Evolutionary conservation across 2,329 filamentous ascomycete species (phyloP).

Genomic region (Colletotrichum sp.): DNA sequence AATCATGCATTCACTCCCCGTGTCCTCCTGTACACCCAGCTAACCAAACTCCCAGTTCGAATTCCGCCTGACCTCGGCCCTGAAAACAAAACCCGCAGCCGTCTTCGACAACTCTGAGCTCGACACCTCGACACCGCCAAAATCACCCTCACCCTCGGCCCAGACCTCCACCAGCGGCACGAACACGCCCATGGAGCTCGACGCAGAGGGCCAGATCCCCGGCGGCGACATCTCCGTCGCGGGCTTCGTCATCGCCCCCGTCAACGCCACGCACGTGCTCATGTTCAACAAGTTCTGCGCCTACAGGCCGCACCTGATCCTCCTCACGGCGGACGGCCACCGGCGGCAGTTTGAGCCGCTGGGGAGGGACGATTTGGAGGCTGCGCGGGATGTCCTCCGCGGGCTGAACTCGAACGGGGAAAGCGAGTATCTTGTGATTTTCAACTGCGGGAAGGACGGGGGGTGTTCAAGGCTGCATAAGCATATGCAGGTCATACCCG

Average conservation of each 20-base stretch:
- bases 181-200: neutral
- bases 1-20: neutral
- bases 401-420: neutral
- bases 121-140: neutral
- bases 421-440: conserved; percentile 42
- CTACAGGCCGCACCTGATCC: conserved; percentile 49
- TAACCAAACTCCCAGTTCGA: neutral
- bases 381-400: conserved; percentile 22
- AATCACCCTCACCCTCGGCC: neutral
- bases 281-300: conserved; percentile 53
- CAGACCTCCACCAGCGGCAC: neutral
- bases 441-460: conserved; percentile 47
- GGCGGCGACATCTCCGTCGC: conserved; percentile 46
- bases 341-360: conserved; percentile 49
- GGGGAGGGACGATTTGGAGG: conserved; percentile 40
- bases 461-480: conserved; percentile 54
- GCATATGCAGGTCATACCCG: conserved; percentile 49
- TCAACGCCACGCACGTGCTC: conserved; percentile 47
- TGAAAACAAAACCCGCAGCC: conserved; percentile 9
- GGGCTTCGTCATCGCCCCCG: conserved; percentile 41
- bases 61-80: conserved; percentile 10
- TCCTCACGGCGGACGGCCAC: conserved; percentile 50
- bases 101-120: conserved; percentile 5
- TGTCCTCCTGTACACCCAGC: neutral
- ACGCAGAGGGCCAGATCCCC: conserved; percentile 20